phyloP scores from a whole-genome alignment of 108 stramenopile genomes.

The Cylindrotheca closterium region DNA sequence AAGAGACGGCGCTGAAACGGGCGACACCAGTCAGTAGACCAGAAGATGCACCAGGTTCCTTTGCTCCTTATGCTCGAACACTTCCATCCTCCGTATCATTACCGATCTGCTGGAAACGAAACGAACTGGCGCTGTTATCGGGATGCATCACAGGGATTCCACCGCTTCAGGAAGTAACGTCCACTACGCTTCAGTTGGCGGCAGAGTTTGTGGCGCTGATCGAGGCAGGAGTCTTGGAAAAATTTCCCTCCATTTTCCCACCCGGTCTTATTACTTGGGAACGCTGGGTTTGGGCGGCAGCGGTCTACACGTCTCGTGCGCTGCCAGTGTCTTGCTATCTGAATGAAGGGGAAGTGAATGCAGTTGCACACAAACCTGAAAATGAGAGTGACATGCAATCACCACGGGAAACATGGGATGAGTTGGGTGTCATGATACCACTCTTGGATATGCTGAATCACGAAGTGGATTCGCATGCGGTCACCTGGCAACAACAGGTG shows the following conservation, averaged over 20 bases:
- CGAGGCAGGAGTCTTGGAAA: constrained; percentile 67
- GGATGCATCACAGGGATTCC: constrained; percentile 76
- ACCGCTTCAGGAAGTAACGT: constrained; percentile 72
- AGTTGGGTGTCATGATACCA: constrained; percentile 81
- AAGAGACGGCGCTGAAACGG: constrained; percentile 34
- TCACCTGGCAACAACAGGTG: constrained; percentile 49
- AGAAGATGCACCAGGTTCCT: constrained; percentile 47
- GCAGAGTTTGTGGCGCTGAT: constrained; percentile 73
- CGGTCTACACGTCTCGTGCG: constrained; percentile 65
- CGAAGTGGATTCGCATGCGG: constrained; percentile 62
- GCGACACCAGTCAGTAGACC: constrained; percentile 7
- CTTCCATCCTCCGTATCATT: constrained; percentile 76
- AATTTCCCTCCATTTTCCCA: constrained; percentile 68
- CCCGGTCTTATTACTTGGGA: constrained; percentile 85
- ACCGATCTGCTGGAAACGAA: constrained; percentile 87
- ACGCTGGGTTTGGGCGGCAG: constrained; percentile 90
- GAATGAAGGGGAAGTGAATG: constrained; percentile 41
- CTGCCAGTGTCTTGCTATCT: constrained; percentile 59
- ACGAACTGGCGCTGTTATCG: constrained; percentile 77
- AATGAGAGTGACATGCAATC: constrained; percentile 44
- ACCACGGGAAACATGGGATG: constrained; percentile 69
- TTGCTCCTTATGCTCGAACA: constrained; percentile 84
- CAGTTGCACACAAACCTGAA: constrained; percentile 19
- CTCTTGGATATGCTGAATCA: constrained; percentile 91
- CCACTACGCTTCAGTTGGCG: constrained; percentile 66